Base-by-base conservation (phyloP, 1,284 basidiomycete species). In the Athelia sp. region DNA sequence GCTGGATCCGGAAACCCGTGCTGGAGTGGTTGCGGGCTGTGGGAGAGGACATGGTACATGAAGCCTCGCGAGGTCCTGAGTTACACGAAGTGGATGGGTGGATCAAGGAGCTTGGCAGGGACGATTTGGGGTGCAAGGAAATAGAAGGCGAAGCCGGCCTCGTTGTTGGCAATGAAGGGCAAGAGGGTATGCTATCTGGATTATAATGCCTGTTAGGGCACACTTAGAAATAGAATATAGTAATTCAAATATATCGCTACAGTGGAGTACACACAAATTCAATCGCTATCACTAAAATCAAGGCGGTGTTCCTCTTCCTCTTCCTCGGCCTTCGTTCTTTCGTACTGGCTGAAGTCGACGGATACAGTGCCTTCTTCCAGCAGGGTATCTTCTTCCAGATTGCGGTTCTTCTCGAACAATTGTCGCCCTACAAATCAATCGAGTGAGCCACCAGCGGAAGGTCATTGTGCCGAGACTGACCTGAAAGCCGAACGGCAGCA, bases 261-360 rank as follows among this genome's bases (percentile, higher is more conserved):
- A 53, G 34, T 50, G 54, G 48, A 49, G 46, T 55, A 56, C 52
- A 54, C 26, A 45, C 51, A 59, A 48, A 58, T 22, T 61, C 43
- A 92, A 65, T 92, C 90, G 58, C 88, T 91, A 63, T 93, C 90
- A 60, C 90, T 92, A 63, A 91, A 90, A 50, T 79, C 78, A 48
- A 86, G 68, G 38, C 71, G 68, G 32, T 80, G 76, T 18, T 79
- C 78, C 47, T 87, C 78, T 45, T 87, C 80, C 52, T 85, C 78
- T 34, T 75, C 74, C 50, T 75, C 75, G 47, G 73, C 67, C 53
- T 69, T 73, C 46, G 74, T 76, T 54, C 93, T 77, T 54, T 93
- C 87, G 62, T 93, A 97, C 65, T 93, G 86, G 58, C 83, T 89
- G 61, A 90, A 67, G 64, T 96, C 93, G 47, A 96, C 90, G 26